Conservation (phyloP, 352 stramenopile species). For the Phytophthora citrophthora region DNA sequence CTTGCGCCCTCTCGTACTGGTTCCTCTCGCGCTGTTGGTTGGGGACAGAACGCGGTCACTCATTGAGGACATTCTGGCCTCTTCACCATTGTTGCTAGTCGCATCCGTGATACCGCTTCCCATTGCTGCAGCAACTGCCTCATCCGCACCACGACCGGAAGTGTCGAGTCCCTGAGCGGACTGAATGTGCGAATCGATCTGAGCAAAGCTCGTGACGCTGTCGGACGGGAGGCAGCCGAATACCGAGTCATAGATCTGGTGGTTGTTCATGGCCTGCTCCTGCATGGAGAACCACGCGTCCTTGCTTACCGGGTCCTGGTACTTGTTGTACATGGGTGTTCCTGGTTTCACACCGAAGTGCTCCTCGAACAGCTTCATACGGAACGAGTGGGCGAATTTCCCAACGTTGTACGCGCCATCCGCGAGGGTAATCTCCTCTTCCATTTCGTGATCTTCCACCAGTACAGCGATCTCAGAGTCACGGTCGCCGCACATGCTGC, state of each 20-base stretch:
- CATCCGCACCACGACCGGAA: constrained; percentile 35
- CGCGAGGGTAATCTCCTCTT: constrained; percentile 57
- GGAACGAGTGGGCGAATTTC: constrained; percentile 87
- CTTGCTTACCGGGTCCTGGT: constrained; percentile 62
- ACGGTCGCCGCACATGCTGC: constrained; percentile 86
- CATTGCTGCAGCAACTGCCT: constrained; percentile 29
- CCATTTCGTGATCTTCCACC: constrained; percentile 81
- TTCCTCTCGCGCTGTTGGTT: constrained; percentile 21
- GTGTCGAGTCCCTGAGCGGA: constrained; percentile 36
- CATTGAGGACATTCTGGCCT: constrained; percentile 28
- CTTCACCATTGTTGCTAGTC: constrained; percentile 28
- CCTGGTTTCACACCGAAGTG: constrained; percentile 74
- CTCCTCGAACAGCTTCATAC: constrained; percentile 88
- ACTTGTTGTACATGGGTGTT: constrained; percentile 59
- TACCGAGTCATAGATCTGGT: constrained; percentile 84
- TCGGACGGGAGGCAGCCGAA: constrained; percentile 84
- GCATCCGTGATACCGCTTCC: constrained; percentile 24
- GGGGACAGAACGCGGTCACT: constrained; percentile 29
- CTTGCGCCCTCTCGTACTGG: constrained; percentile 33
- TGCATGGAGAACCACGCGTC: constrained; percentile 86
- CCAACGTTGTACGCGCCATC: constrained; percentile 58
- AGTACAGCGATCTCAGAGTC: constrained; percentile 90
- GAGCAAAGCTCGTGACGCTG: constrained; percentile 68
- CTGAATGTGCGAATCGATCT: constrained; percentile 68
- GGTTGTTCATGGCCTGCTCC: constrained; percentile 85